Evolutionary conservation across 768 basidiomycete species (phyloP), one percentile per base, ranked within the genome.

Genomic region (Kwoniella dendrophila): DNA sequence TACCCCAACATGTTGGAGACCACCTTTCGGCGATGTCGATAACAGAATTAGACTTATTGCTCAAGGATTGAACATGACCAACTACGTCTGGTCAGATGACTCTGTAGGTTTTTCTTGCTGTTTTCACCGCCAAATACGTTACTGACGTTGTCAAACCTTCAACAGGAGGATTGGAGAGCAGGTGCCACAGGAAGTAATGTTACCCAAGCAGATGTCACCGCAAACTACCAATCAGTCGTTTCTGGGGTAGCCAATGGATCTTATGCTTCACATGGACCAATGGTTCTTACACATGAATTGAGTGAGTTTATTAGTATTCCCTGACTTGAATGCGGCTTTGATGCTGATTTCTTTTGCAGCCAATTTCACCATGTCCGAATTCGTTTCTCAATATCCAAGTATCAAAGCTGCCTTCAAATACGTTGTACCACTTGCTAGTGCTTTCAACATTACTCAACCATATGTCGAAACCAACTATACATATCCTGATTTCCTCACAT

Each of bases 201-300:
- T 29, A 75, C 75, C 0, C 33, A 56, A 12, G 69, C 60, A 11
- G 67, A 73, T 26, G 64, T 79, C 26, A 67, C 75, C 36, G 59
- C 43, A 2, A 77, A 78, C 59, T 80, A 80, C 59, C 68, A 77
- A 34, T 32, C 38, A 2, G 64, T 79, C 29, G 60, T 79, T 40
- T 59, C 62, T 29, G 52, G 54, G n/a, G 67, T 55, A 14, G 54
- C 45, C 5, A 79, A 76, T 44, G 78, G 78, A 3, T 69, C 66
- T 0, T 80, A 68, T 53, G 44, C 59, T 27, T 54, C 62, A 2
- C 18, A 49, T 1, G 79, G 78, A 2, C 76, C 78, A 6, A 69
- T 80, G 38, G 76, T 80, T 7, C 67, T 80, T 18, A 75, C 67
- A 2, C 79, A 80, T 63, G 79, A 80, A 64, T 54, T 78, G 11